Base-by-base conservation (phyloP, 2,329 filamentous ascomycete species). In the Lomentospora prolificans region DNA sequence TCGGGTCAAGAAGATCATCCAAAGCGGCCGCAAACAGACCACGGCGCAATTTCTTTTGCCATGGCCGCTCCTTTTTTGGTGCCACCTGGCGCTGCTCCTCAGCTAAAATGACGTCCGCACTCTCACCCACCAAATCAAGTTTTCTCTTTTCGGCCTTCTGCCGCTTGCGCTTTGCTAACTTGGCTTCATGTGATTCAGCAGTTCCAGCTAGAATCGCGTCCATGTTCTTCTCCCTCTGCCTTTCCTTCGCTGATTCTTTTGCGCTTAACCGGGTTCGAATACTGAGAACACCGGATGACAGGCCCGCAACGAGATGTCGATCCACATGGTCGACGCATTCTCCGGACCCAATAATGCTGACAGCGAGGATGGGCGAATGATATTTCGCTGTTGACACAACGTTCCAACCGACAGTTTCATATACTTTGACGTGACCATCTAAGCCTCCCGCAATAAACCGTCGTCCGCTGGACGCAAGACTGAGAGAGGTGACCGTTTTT, bases 371-470 rank as follows among this genome's bases (percentile, higher is more conserved):
- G 1, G 94, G 94, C 1, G 90, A 88, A 4, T 90, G 86, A 70
- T 97, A 99, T 72, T 97, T 99, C 58, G 87, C 84, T 53, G 89
- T 92, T 39, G 89, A 87, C n/a, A 97, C 91, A 6, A 97, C 89
- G 66, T 96, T 96, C 94, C 94, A 99, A 53, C 83, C 86, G 1
- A 85, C 85, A 1, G 91, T 96, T 72, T 97, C 92, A 64, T 95
- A 97, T 39, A 99, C 84, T 73, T 99, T 99, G 73, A 97, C 85
- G 70, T 97, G 94, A 8, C 94, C 95, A 69, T 99, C 94, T 50
- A 99, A 78, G 19, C 86, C 90, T 70, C 90, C 94, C 61, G 86
- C 91, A 55, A 99, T 81, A 57, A 99, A 78, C 53, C 94, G 83
- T 53, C 83, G 83, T 50, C 88, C 89, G 62, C 87, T 82, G 48